Base-by-base conservation (phyloP, 2,329 filamentous ascomycete genomes). In the Metarhizium robertsii region DNA sequence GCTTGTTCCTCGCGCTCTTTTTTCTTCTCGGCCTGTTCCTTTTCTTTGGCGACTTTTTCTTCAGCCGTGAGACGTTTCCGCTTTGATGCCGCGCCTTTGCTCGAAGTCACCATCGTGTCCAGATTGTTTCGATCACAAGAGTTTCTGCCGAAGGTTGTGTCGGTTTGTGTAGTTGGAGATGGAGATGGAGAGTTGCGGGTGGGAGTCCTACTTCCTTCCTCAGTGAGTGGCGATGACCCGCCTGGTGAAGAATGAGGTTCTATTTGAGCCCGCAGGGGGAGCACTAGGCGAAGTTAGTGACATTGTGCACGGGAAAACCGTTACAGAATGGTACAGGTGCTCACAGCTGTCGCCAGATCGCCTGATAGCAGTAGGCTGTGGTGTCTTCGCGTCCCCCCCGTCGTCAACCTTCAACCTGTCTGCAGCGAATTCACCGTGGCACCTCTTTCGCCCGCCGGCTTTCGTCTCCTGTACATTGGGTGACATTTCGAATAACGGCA, bases 401-500 rank as follows among this genome's bases (percentile, higher is more conserved):
- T 53, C 52, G 20, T 69, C 64, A 29, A 58, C 51, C 53, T 65
- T 64, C n/a, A 64, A 53, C 25, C 66, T 58, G 29, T 72, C 66
- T 10, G 65, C 69, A 2, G 71, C 61, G 57, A 72, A 79, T 36
- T 78, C 74, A 45, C 75, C 70, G 59, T 78, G 75, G 46, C 67
- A 73, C 57, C 76, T 68, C 65, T 81, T 80, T 53, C 72, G 70
- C 50, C 68, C 66, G 32, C 66, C 66, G 20, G 66, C 61, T 52
- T 78, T 74, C 29, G 71, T 66, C 62, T 77, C 75, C 63, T 74
- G 72, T 34, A 78, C 70, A 58, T 80, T 80, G 13, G 71, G 66
- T 18, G 77, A 75, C 64, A 79, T 69, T 53, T 73, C 69, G 48
- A 72, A 67, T 30, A 81, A 68, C 64, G 79, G 73, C 78, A 80